Evolutionary conservation across 208 protist species (phyloP).

Genomic region (Trypanosoma vivax): DNA sequence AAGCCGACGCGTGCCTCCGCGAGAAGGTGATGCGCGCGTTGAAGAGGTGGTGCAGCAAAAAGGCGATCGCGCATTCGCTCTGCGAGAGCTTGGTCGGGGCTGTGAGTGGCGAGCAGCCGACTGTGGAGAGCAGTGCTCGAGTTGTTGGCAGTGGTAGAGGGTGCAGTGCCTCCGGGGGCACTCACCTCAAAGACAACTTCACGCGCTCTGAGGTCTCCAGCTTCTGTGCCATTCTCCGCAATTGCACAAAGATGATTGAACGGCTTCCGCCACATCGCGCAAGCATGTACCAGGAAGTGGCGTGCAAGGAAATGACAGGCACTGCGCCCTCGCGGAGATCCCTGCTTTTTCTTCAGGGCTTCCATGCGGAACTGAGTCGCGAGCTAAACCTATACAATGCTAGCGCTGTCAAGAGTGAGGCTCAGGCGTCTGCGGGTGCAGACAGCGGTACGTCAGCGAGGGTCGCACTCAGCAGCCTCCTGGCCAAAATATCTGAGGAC

Average conservation of each 20-base stretch:
- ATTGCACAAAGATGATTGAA: constrained; percentile 52
- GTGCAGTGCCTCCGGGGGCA: neutral
- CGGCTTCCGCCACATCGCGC: constrained; percentile 34
- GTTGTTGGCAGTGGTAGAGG: neutral
- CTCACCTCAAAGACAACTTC: constrained; percentile 3
- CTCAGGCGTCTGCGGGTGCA: neutral
- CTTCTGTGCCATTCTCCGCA: constrained; percentile 45
- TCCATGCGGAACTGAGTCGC: constrained; percentile 21
- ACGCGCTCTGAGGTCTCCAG: constrained; percentile 27
- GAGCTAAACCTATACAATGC: constrained; percentile 11
- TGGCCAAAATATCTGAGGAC: constrained; percentile 35
- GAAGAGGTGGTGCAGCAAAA: constrained; percentile 47
- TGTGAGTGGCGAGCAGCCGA: constrained; percentile 22
- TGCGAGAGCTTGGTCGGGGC: constrained; percentile 21
- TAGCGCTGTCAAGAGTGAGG: constrained; percentile 7
- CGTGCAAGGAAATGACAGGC: constrained; percentile 31
- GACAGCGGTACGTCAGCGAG: constrained; percentile 8
- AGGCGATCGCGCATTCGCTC: constrained; percentile 19
- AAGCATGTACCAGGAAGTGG: constrained; percentile 42
- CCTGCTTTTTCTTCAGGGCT: constrained; percentile 38
- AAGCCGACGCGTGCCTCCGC: constrained; percentile 21
- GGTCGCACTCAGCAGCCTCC: constrained; percentile 41
- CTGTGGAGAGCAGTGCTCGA: neutral
- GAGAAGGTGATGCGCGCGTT: constrained; percentile 54
- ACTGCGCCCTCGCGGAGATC: constrained; percentile 27